phyloP scores from a whole-genome alignment of 2,329 filamentous ascomycete species.

The Canariomyces notabilis region DNA sequence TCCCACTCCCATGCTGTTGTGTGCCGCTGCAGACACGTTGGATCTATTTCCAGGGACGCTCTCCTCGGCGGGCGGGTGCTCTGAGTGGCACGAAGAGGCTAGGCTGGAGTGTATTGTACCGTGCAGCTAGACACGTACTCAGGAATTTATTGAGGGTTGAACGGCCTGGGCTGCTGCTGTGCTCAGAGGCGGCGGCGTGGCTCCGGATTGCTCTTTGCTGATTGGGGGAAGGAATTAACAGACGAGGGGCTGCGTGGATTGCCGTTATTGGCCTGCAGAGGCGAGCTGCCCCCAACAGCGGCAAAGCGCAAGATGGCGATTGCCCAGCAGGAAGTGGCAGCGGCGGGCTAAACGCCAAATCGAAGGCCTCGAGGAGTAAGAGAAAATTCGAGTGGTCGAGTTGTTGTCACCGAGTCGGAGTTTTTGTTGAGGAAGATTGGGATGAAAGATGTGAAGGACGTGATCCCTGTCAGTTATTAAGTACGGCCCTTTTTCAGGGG shows the following conservation, averaged over 20 bases:
- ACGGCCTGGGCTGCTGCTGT: no score
- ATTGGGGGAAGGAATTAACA: slow-evolving; percentile 24
- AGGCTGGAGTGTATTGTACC: slow-evolving; percentile 1
- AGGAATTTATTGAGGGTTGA: slow-evolving; percentile 8
- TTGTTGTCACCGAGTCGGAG: no score
- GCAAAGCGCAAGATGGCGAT: slow-evolving; percentile 7
- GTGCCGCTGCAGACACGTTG: slow-evolving; percentile 17
- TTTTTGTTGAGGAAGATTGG: not conserved
- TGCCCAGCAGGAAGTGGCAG: slow-evolving; percentile 4
- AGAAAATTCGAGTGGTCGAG: not conserved
- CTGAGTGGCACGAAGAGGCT: slow-evolving; percentile 15
- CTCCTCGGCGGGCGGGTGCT: slow-evolving; percentile 12
- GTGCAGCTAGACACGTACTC: slow-evolving; percentile 16
- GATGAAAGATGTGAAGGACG: not conserved
- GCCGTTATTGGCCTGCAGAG: slow-evolving; percentile 20
- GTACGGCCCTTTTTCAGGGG: not conserved
- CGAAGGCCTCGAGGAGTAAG: not conserved
- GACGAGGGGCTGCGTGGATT: slow-evolving; percentile 21
- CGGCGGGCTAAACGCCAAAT: no score
- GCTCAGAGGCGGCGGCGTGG: slow-evolving; percentile 20
- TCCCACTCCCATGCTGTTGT: slow-evolving; percentile 20
- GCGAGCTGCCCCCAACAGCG: not conserved
- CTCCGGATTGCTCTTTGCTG: slow-evolving; percentile 17
- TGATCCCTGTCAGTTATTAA: not conserved
- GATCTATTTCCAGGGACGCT: slow-evolving; percentile 20